These are phyloP conservation scores for Fusarium nisikadoi DNA, from an alignment of 2,329 filamentous ascomycete genomes.

Conservation along the genomic window DNA sequence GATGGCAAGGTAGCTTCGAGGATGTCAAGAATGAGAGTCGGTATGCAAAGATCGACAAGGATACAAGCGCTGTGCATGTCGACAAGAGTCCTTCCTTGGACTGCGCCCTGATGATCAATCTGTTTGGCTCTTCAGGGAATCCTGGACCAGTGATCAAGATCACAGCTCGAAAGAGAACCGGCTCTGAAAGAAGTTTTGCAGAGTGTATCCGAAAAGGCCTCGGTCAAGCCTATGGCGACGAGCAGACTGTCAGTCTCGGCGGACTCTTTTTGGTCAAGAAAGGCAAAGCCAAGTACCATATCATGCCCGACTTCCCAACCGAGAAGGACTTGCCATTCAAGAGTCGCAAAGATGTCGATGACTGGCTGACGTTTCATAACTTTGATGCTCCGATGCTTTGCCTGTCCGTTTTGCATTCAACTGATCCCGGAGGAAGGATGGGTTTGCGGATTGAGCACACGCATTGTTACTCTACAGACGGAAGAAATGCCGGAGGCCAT, in stretches of 20 bases:
- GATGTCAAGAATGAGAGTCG: not conserved
- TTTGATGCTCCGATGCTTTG: not conserved
- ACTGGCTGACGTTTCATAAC: not conserved
- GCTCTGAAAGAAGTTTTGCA: not conserved
- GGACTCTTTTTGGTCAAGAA: not conserved
- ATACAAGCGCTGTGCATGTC: slow-evolving; percentile 35
- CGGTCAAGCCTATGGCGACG: not conserved
- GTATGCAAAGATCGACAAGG: slow-evolving; percentile 41
- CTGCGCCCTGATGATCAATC: slow-evolving; percentile 55
- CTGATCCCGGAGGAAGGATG: fast-evolving
- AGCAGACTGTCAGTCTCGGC: not conserved
- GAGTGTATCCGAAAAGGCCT: not conserved
- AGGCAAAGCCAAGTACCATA: not conserved
- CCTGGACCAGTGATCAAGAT: slow-evolving; percentile 50
- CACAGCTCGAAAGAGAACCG: slow-evolving; percentile 37
- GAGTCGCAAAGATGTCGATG: not conserved
- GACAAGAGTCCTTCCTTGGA: slow-evolving; percentile 44
- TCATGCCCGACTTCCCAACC: not conserved
- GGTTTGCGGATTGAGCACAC: slow-evolving; percentile 57
- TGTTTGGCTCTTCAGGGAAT: slow-evolving; percentile 51
- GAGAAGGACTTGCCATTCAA: not conserved
- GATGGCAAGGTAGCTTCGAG: not conserved
- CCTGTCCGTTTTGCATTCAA: fast-evolving
- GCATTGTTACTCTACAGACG: slow-evolving; percentile 53
- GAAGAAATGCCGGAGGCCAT: slow-evolving; percentile 40